A percentile compares a stretch with the other conserved stretches of the same genome.
These are phyloP conservation scores for Fragaria vesca DNA, from an alignment of 306 rosid species.

Conservation along the genomic window DNA sequence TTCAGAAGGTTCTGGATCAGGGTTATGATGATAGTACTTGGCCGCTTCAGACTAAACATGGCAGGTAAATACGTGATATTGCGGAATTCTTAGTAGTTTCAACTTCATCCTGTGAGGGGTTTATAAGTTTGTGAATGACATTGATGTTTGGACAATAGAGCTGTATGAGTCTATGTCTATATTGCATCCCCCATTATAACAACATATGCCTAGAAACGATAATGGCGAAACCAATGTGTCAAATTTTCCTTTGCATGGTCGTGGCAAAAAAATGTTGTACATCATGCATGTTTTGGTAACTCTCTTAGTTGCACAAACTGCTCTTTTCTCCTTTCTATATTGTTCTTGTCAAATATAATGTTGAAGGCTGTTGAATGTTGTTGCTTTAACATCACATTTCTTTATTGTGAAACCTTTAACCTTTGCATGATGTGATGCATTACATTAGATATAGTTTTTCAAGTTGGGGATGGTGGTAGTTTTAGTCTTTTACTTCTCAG, in stretches of 20 bases:
- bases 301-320: not conserved
- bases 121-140: not conserved
- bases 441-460: not conserved
- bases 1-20: slow-evolving; percentile 72
- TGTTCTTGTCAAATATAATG: not conserved
- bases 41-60: slow-evolving; percentile 80
- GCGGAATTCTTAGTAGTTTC: not conserved
- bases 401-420: not conserved
- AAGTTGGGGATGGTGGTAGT: not conserved
- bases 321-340: not conserved
- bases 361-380: not conserved
- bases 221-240: not conserved
- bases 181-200: not conserved
- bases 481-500: not conserved
- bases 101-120: not conserved
- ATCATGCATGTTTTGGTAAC: not conserved
- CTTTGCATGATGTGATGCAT: not conserved
- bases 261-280: not conserved
- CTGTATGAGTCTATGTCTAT: not conserved
- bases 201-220: not conserved
- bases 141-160: not conserved
- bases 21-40: slow-evolving; percentile 78
- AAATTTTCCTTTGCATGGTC: not conserved
- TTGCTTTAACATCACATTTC: slow-evolving; percentile 1
- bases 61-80: slow-evolving; percentile 45